Evolutionary conservation across 176 grass and related monocot genomes (phyloP).

Genomic region (sorghum (Sorghum bicolor)): DNA sequence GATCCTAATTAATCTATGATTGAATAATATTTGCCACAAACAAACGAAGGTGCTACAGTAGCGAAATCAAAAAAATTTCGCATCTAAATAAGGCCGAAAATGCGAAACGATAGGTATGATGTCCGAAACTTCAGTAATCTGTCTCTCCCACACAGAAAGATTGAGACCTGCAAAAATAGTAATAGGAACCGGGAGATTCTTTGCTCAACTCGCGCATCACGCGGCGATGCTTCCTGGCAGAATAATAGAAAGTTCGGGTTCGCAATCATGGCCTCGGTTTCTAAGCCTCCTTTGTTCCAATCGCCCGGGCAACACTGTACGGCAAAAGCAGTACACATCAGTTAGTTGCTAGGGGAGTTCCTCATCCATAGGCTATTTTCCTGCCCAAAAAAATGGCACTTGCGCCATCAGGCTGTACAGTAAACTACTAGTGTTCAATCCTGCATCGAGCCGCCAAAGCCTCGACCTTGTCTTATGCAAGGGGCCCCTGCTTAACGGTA

Average conservation of each 20-base stretch:
- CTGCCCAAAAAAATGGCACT: background rate
- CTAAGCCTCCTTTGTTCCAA: conserved; percentile 32
- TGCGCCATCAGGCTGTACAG: background rate
- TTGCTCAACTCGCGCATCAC: background rate
- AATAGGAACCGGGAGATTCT: background rate
- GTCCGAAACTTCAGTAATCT: background rate
- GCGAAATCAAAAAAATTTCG: too few relatives aligned
- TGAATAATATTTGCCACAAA: too few relatives aligned
- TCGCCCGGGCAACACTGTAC: conserved; percentile 11
- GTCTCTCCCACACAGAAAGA: background rate
- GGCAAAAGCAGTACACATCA: conserved; percentile 8
- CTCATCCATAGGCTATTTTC: conserved; percentile 9
- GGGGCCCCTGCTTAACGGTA: background rate
- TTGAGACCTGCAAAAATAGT: background rate
- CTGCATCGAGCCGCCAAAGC: conserved; percentile 43
- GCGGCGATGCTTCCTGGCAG: background rate
- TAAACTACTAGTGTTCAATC: background rate
- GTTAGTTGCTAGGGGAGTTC: background rate
- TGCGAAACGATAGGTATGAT: background rate
- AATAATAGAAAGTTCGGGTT: background rate
- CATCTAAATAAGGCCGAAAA: too few relatives aligned
- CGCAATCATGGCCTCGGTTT: conserved; percentile 27
- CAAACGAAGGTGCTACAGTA: too few relatives aligned
- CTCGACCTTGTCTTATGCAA: background rate
- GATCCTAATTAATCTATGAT: too few relatives aligned